Conservation (phyloP, 2,329 filamentous ascomycete genomes). For the Lasiodiplodia gonubiensis region DNA sequence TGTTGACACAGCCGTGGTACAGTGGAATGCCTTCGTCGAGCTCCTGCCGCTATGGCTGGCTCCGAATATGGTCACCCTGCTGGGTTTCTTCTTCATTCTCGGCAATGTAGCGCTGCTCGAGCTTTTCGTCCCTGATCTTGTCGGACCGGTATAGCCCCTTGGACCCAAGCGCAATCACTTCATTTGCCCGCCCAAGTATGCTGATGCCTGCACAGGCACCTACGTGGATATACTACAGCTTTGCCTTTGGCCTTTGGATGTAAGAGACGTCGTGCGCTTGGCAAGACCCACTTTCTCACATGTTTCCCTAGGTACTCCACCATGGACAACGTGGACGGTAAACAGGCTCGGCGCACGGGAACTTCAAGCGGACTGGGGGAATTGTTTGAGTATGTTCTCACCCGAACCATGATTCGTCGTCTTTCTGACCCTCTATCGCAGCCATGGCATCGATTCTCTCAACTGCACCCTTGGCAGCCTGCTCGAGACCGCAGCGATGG, state of each 20-base stretch:
- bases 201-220: conserved; percentile 64
- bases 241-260: conserved; percentile 95
- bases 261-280: conserved; percentile 46
- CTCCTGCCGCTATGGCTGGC: conserved; percentile 94
- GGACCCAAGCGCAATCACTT: conserved; percentile 6
- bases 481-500: conserved; percentile 91
- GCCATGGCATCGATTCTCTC: conserved; percentile 94
- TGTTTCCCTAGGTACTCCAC: conserved; percentile 72
- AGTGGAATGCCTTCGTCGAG: conserved; percentile 98
- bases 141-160: conserved; percentile 74
- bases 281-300: conserved; percentile 20
- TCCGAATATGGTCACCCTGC: conserved; percentile 94
- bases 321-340: conserved; percentile 98
- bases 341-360: conserved; percentile 92
- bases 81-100: conserved; percentile 94
- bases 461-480: conserved; percentile 95
- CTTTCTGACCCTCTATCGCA: conserved; percentile 35
- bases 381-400: conserved; percentile 76
- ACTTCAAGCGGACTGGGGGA: conserved; percentile 95
- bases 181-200: neutral
- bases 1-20: conserved; percentile 39
- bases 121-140: conserved; percentile 84
- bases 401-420: neutral
- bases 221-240: conserved; percentile 93
- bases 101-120: conserved; percentile 78